These are phyloP conservation scores for Thamnidium elegans DNA, from an alignment of 192 early-diverging fungal genomes.

Conservation along the genomic window DNA sequence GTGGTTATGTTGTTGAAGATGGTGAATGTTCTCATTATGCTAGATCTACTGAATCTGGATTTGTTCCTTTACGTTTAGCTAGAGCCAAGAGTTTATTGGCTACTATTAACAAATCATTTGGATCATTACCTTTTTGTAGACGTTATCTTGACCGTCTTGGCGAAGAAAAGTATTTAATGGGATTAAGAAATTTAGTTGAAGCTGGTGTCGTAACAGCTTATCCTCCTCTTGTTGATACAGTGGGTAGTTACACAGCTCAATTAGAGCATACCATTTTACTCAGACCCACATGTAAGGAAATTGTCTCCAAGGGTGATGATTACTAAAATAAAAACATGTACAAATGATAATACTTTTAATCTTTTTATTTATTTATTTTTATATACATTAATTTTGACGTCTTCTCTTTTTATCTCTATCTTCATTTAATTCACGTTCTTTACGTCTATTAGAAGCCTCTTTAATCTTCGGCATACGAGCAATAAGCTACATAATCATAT, in stretches of 20 bases:
- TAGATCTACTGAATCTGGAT: slow-evolving; percentile 54
- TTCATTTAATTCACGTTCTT: slow-evolving; percentile 1
- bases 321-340: slow-evolving; percentile 17
- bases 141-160: slow-evolving; percentile 93
- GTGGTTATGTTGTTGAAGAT: slow-evolving; percentile 85
- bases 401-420: slow-evolving; percentile 1
- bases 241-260: slow-evolving; percentile 93
- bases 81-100: slow-evolving; percentile 72
- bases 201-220: slow-evolving; percentile 78
- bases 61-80: slow-evolving; percentile 68
- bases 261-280: slow-evolving; percentile 94
- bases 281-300: slow-evolving; percentile 84
- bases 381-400: not conserved
- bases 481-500: slow-evolving; percentile 20
- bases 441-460: slow-evolving; percentile 36
- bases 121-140: slow-evolving; percentile 92
- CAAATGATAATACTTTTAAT: no score
- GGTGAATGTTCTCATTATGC: slow-evolving; percentile 92
- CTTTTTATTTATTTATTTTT: not conserved
- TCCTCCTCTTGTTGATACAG: slow-evolving; percentile 83
- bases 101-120: slow-evolving; percentile 87
- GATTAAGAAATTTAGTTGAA: slow-evolving; percentile 83
- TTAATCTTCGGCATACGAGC: slow-evolving; percentile 31
- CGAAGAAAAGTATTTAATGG: slow-evolving; percentile 85
- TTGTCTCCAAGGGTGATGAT: slow-evolving; percentile 34